These are phyloP conservation scores for Trichoderma polysporum DNA, from an alignment of 2,329 filamentous ascomycete species.

Conservation along the genomic window DNA sequence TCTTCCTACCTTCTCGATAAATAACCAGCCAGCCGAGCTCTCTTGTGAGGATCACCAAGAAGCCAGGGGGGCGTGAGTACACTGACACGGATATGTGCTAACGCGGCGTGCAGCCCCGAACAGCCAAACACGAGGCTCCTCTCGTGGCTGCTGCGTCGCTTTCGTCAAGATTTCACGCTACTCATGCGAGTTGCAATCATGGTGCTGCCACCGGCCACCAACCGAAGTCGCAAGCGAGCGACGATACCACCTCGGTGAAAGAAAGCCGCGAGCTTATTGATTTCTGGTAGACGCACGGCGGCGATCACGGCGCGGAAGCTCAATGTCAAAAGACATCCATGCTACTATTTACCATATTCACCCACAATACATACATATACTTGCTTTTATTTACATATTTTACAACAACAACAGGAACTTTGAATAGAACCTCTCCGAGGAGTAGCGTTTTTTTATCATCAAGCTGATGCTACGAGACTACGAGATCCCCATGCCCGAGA, in stretches of 20 bases:
- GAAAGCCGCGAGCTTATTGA: neutral
- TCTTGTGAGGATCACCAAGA: neutral
- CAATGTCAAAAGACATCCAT: neutral
- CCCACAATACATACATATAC: neutral
- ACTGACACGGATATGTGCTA: neutral
- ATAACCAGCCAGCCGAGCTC: neutral
- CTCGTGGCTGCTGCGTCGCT: neutral
- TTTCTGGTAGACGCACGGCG: neutral
- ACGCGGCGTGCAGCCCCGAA: neutral
- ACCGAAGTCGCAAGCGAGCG: constrained; percentile 2
- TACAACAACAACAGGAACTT: neutral
- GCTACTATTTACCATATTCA: neutral
- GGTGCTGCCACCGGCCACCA: neutral
- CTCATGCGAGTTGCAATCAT: neutral
- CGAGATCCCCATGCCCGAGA: neutral
- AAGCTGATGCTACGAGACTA: neutral
- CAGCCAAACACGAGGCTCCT: neutral
- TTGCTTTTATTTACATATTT: neutral
- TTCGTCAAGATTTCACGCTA: neutral
- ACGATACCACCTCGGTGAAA: neutral
- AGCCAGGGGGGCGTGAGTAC: neutral
- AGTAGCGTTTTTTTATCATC: neutral
- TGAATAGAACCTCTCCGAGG: neutral
- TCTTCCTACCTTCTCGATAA: too few species aligned
- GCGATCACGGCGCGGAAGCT: neutral